Percentiles rank a stretch among this genome's conserved stretches.
These are phyloP conservation scores for Scortechinia acanthostroma DNA, from an alignment of 2,329 filamentous ascomycete genomes.

Conservation along the genomic window DNA sequence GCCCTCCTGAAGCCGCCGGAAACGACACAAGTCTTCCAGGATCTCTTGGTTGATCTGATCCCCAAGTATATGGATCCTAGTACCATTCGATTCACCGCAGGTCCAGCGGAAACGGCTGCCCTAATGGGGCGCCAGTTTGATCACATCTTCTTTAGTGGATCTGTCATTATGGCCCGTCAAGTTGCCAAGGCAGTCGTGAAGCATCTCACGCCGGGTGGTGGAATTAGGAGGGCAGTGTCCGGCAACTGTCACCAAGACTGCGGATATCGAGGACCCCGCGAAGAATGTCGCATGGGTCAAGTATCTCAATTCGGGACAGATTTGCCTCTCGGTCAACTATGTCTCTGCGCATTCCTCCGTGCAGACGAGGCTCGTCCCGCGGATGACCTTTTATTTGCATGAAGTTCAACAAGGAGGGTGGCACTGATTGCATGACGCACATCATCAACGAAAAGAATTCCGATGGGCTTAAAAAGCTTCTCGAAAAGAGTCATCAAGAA, in stretches of 20 bases:
- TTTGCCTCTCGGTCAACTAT: constrained; percentile 30
- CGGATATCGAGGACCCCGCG: constrained; percentile 30
- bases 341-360: constrained; percentile 30
- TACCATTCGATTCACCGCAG: constrained; percentile 25
- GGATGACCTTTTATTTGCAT: constrained; percentile 20
- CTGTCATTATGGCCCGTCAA: constrained; percentile 22
- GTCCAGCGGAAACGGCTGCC: constrained; percentile 21
- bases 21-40: constrained; percentile 19
- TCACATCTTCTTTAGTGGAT: constrained; percentile 37
- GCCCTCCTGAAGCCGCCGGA: constrained; percentile 36
- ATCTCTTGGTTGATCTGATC: constrained; percentile 26
- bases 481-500: too few relatives aligned
- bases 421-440: too few relatives aligned
- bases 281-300: constrained; percentile 32
- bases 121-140: constrained; percentile 28
- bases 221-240: constrained; percentile 36
- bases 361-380: constrained; percentile 22
- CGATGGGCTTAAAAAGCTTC: too few relatives aligned
- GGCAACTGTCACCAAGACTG: constrained; percentile 28
- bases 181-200: constrained; percentile 30
- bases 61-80: constrained; percentile 29
- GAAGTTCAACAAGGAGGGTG: too few relatives aligned
- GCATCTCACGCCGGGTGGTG: constrained; percentile 31
- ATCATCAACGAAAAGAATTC: too few relatives aligned
- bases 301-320: constrained; percentile 30